Conservation (phyloP, 1,139 yeast genomes). For the Geotrichum restrictum region DNA sequence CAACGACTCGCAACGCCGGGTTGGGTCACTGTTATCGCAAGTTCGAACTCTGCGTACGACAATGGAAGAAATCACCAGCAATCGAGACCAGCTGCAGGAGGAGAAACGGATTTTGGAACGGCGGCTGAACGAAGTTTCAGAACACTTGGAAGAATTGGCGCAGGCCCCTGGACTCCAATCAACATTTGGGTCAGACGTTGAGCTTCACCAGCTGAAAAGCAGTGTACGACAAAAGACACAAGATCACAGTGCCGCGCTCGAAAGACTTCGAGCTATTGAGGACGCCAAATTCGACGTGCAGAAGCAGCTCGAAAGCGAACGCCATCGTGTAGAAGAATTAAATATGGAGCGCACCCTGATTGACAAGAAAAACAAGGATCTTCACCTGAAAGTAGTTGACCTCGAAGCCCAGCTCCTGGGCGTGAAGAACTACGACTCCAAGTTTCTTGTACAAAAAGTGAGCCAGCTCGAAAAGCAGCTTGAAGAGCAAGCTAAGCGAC, state of each 20-base stretch:
- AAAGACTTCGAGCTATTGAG: slow-evolving; percentile 16
- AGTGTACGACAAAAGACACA: slow-evolving; percentile 29
- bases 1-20: slow-evolving; percentile 39
- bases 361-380: slow-evolving; percentile 35
- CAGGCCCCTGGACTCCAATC: slow-evolving; percentile 22
- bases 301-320: slow-evolving; percentile 31
- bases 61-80: slow-evolving; percentile 38
- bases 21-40: slow-evolving; percentile 37
- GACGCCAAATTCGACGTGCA: slow-evolving; percentile 18
- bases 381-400: slow-evolving; percentile 35
- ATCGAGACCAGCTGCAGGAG: slow-evolving; percentile 39
- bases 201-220: slow-evolving; percentile 26
- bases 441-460: slow-evolving; percentile 33
- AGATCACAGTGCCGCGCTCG: slow-evolving; percentile 21
- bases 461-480: slow-evolving; percentile 39
- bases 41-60: slow-evolving; percentile 37
- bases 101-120: slow-evolving; percentile 40
- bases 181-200: slow-evolving; percentile 14
- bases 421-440: slow-evolving; percentile 25
- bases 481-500: slow-evolving; percentile 36
- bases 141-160: slow-evolving; percentile 33
- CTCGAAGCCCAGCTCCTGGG: slow-evolving; percentile 35
- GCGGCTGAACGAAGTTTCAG: slow-evolving; percentile 34
- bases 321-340: slow-evolving; percentile 32
- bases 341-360: slow-evolving; percentile 26